Evolutionary conservation across 306 rosid species (phyloP), one percentile per base, ranked within the genome.

Genomic region (Ochetophila trinervis): DNA sequence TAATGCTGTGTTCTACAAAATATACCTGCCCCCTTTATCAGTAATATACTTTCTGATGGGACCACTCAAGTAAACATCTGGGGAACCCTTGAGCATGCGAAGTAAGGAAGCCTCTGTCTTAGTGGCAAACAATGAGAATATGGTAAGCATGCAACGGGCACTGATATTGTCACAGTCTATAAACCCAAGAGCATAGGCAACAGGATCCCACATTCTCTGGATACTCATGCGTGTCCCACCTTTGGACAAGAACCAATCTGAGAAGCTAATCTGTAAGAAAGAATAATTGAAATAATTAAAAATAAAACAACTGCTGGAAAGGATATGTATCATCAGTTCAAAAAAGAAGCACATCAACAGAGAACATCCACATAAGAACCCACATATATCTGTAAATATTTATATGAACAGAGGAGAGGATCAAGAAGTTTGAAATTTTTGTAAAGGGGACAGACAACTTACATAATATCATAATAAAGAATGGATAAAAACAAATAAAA

Each of bases 121-220:
- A 2, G 99, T 93, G 68, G 99, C 99, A 47, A 93, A 93, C 79
- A 90, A 80, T 13, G 99, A 83, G 81, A 93, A 93, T 80, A 93
- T 93, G 68, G 99, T 93, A 44, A 93, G 99, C 99, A 93, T 93
- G 77, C 99, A 93, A 56, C 99, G 97, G 45, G 99, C 99, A 57
- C 99, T 93, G 49, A 93, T 93, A 75, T 90, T 90, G 79, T 93
- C 99, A 74, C 96, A 93, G 80, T 93, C 98, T 65, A 93, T 93
- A 80, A 93, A 93, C 53, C 98, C 98, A 74, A 93, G 97, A 71
- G 98, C 98, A 80, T 87, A 93, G 21, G 98, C 97, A 76, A 93
- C 98, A 35, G 98, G 98, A 74, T 93, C 96, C 97, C 98, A 93
- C 99, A 93, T 84, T 78, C 81, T 83, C 42, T 76, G 77, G 57